phyloP scores from a whole-genome alignment of 441 rosid genomes.

The Populus hybrid region DNA sequence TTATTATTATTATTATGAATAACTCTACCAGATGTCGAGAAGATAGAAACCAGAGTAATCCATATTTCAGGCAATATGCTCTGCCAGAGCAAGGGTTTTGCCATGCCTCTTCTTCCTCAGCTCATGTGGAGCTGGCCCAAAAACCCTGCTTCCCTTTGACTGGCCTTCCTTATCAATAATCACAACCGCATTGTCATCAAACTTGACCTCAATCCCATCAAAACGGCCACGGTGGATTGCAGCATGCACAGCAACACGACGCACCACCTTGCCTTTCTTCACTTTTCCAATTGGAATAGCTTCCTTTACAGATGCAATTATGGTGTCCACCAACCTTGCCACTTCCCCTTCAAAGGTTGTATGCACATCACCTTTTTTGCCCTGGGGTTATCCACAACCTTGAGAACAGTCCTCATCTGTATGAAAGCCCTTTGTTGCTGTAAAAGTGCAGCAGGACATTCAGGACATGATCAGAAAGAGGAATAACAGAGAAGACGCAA shows the following conservation, averaged over 20 bases:
- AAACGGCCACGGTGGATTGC: slow-evolving; percentile 85
- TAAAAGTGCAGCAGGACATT: slow-evolving; percentile 7
- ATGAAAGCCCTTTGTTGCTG: slow-evolving; percentile 78
- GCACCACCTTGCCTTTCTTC: slow-evolving; percentile 84
- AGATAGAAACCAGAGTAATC: neutral
- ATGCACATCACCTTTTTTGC: slow-evolving; percentile 92
- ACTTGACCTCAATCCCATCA: slow-evolving; percentile 87
- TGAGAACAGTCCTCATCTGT: slow-evolving; percentile 86
- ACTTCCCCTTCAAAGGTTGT: slow-evolving; percentile 73
- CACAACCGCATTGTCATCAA: slow-evolving; percentile 92
- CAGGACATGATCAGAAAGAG: neutral
- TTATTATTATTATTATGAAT: too few relatives aligned
- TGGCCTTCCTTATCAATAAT: slow-evolving; percentile 75
- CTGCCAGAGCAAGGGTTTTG: slow-evolving; percentile 75
- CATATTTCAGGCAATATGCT: slow-evolving; percentile 62
- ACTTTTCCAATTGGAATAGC: slow-evolving; percentile 89
- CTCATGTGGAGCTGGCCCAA: slow-evolving; percentile 88
- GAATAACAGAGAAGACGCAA: neutral
- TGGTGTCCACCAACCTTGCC: slow-evolving; percentile 77
- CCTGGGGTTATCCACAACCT: slow-evolving; percentile 87
- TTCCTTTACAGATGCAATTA: slow-evolving; percentile 86
- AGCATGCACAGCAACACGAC: slow-evolving; percentile 83
- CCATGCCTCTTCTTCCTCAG: slow-evolving; percentile 79
- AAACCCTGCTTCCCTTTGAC: slow-evolving; percentile 81
- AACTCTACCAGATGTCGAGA: too few relatives aligned